Conservation (phyloP, 345 rosid genomes). For the Populus ilicifolia region DNA sequence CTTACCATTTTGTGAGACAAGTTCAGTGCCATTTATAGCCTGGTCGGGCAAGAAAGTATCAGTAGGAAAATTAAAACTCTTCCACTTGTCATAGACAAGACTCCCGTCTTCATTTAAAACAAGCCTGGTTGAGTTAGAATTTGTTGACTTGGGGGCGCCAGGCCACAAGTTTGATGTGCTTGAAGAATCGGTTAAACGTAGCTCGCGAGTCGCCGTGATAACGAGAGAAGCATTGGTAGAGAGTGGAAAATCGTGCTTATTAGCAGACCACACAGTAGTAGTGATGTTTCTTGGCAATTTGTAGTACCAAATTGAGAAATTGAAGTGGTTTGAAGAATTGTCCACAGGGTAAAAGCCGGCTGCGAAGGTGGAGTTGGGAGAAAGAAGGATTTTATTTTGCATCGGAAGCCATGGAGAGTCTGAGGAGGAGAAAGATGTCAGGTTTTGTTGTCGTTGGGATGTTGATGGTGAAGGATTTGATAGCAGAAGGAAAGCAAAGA, state of each 20-base stretch:
- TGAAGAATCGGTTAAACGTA: conserved; percentile 29
- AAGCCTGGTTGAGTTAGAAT: conserved; percentile 32
- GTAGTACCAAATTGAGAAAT: conserved; percentile 53
- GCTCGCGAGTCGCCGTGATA: conserved; percentile 28
- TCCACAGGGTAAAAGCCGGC: conserved; percentile 40
- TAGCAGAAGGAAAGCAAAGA: conserved; percentile 22
- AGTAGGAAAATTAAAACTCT: conserved; percentile 37
- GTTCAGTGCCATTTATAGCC: conserved; percentile 12
- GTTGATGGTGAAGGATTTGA: conserved; percentile 11
- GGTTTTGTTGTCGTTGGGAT: conserved; percentile 22
- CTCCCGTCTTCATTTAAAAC: conserved; percentile 33
- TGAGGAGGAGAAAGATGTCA: conserved; percentile 36
- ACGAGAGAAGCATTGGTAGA: conserved; percentile 15
- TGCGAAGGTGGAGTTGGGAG: conserved; percentile 46
- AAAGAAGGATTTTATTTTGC: conserved; percentile 36
- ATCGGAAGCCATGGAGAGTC: conserved; percentile 45
- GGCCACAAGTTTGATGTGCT: conserved; percentile 29
- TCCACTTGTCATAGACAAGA: conserved; percentile 39
- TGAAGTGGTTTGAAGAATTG: conserved; percentile 21
- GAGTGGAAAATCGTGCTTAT: background rate
- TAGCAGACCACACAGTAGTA: conserved; percentile 47
- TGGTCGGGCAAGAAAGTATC: conserved; percentile 52
- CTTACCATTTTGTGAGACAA: conserved; percentile 37
- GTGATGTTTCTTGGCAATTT: conserved; percentile 10
- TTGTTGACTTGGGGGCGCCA: background rate